Percentiles rank a stretch among this genome's conserved stretches.
phyloP scores from a whole-genome alignment of 2,329 filamentous ascomycete species.

The Anthostomella pinea region DNA sequence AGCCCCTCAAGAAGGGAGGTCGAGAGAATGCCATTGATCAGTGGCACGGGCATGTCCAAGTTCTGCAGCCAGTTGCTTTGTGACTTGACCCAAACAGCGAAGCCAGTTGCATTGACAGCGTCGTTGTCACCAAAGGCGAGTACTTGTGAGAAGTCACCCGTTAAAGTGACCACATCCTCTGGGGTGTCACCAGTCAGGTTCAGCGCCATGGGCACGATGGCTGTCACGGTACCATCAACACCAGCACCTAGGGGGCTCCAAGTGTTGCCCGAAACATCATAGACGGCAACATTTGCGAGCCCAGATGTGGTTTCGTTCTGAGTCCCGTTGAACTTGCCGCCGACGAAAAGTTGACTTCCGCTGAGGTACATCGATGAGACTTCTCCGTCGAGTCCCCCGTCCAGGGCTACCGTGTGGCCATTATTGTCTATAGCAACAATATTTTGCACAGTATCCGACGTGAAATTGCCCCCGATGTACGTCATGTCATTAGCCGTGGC shows the following conservation, averaged over 20 bases:
- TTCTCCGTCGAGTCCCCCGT: slow-evolving; percentile 74
- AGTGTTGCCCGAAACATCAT: slow-evolving; percentile 62
- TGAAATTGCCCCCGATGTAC: slow-evolving; percentile 85
- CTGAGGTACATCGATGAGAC: slow-evolving; percentile 71
- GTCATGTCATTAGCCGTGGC: slow-evolving; percentile 60
- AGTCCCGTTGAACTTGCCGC: slow-evolving; percentile 80
- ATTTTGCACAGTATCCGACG: slow-evolving; percentile 64
- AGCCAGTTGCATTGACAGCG: slow-evolving; percentile 64
- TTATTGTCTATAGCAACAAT: slow-evolving; percentile 72
- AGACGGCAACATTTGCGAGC: slow-evolving; percentile 74
- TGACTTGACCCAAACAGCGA: slow-evolving; percentile 91
- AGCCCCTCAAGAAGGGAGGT: slow-evolving; percentile 65
- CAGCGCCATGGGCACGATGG: slow-evolving; percentile 72
- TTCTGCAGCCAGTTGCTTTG: slow-evolving; percentile 85
- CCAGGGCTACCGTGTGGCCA: slow-evolving; percentile 57
- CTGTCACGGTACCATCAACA: slow-evolving; percentile 73
- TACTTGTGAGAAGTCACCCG: slow-evolving; percentile 74
- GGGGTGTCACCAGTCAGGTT: slow-evolving; percentile 69
- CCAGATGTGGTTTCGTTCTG: slow-evolving; percentile 57
- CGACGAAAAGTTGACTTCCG: slow-evolving; percentile 69
- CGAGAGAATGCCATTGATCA: slow-evolving; percentile 70
- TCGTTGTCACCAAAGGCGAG: slow-evolving; percentile 63
- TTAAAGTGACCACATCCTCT: slow-evolving; percentile 75
- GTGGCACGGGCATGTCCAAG: slow-evolving; percentile 60
- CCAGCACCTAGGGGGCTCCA: slow-evolving; percentile 84